Percentiles rank a stretch among this genome's conserved stretches.
These are phyloP conservation scores for Saccharomycopsis selenospora DNA, from an alignment of 805 yeast species.

Conservation along the genomic window DNA sequence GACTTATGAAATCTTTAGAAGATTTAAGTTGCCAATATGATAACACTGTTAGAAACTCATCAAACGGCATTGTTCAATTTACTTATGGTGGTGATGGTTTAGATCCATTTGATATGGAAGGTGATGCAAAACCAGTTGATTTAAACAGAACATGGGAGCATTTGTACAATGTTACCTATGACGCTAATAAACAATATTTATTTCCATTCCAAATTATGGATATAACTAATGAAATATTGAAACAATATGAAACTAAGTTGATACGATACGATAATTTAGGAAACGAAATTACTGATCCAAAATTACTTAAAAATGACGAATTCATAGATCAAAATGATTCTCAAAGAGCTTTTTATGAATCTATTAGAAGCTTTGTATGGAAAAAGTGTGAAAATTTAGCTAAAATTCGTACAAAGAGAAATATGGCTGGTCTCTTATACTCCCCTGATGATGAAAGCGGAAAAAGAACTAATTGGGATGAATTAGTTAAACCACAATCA, in stretches of 20 bases:
- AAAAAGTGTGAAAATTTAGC: conserved; percentile 54
- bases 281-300: conserved; percentile 35
- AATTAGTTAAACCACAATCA: conserved; percentile 17
- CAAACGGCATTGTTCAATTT: conserved; percentile 95
- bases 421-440: conserved; percentile 39
- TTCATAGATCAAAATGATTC: conserved; percentile 82
- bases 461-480: conserved; percentile 31
- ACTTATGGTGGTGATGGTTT: conserved; percentile 98
- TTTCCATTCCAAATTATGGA: conserved; percentile 63
- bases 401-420: conserved; percentile 45
- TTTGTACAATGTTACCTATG: conserved; percentile 65
- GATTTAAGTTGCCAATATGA: conserved; percentile 93
- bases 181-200: conserved; percentile 45
- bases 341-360: conserved; percentile 74
- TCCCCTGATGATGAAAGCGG: conserved; percentile 36
- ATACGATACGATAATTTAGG: conserved; percentile 73
- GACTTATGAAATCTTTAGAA: conserved; percentile 95
- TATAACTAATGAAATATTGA: conserved; percentile 46
- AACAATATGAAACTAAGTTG: conserved; percentile 53
- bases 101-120: conserved; percentile 99
- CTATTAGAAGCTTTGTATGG: conserved; percentile 57
- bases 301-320: conserved; percentile 43
- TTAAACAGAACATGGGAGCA: conserved; percentile 94
- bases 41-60: conserved; percentile 87
- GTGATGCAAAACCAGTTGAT: conserved; percentile 94